phyloP scores from a whole-genome alignment of 2,329 filamentous ascomycete species.

The Hortaea sp. region DNA sequence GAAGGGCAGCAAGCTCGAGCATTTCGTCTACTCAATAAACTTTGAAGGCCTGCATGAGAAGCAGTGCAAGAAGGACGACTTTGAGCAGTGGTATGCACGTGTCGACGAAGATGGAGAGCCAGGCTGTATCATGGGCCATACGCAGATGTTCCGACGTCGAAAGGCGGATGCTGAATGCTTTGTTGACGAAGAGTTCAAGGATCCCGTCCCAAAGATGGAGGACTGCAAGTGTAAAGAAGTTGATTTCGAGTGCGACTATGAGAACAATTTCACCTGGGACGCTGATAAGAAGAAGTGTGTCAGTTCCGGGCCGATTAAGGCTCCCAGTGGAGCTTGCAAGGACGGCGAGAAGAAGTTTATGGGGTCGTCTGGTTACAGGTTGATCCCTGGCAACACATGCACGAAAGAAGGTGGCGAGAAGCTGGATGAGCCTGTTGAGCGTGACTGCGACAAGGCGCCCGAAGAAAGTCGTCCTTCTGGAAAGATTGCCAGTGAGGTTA shows the following conservation, averaged over 20 bases:
- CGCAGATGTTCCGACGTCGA: conserved; percentile 72
- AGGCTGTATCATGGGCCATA: conserved; percentile 92
- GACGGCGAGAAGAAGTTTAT: conserved; percentile 62
- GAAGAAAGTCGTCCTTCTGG: conserved; percentile 50
- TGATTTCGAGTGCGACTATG: conserved; percentile 93
- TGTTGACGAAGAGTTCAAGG: conserved; percentile 73
- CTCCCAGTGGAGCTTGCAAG: conserved; percentile 66
- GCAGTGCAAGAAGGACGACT: conserved; percentile 65
- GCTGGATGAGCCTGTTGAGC: conserved; percentile 49
- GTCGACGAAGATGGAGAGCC: conserved; percentile 69
- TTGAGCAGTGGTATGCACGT: conserved; percentile 83
- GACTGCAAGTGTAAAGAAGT: conserved; percentile 69
- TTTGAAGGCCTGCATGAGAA: conserved; percentile 72
- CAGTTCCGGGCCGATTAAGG: conserved; percentile 49
- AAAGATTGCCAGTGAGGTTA: conserved; percentile 52
- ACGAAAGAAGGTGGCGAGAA: conserved; percentile 29
- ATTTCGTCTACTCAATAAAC: conserved; percentile 58
- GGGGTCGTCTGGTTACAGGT: conserved; percentile 81
- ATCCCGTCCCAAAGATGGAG: conserved; percentile 59
- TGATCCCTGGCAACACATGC: conserved; percentile 62
- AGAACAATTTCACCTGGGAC: conserved; percentile 52
- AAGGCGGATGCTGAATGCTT: conserved; percentile 87
- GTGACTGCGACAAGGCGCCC: conserved; percentile 58
- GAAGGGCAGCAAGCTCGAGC: conserved; percentile 42
- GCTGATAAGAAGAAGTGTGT: conserved; percentile 61